Percentiles rank a stretch among this genome's conserved stretches.
Evolutionary conservation across 768 basidiomycete genomes (phyloP).

Genomic region (Kwoniella sp.): DNA sequence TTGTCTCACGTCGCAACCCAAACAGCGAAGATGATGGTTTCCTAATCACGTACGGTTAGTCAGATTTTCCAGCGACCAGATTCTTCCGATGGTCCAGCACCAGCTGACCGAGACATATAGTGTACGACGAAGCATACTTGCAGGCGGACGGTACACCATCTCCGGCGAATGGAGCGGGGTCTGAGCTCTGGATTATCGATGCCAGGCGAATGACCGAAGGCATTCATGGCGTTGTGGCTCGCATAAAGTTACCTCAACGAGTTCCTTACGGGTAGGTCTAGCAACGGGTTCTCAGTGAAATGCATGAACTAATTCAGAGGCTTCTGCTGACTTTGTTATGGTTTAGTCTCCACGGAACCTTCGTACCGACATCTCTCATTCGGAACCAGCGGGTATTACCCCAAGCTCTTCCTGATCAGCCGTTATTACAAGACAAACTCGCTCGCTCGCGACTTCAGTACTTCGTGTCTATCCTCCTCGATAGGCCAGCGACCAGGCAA

Average conservation of each 20-base stretch:
- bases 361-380: conserved; percentile 31
- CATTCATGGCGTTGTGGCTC: conserved; percentile 47
- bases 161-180: conserved; percentile 38
- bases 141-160: conserved; percentile 43
- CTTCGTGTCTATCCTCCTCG: conserved; percentile 46
- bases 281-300: too few relatives aligned
- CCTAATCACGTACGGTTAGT: conserved; percentile 56
- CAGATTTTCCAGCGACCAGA: neutral
- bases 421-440: conserved; percentile 44
- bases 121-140: conserved; percentile 57
- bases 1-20: conserved; percentile 48
- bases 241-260: conserved; percentile 54
- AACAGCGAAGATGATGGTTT: conserved; percentile 57
- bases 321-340: too few relatives aligned
- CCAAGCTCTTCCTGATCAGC: conserved; percentile 33
- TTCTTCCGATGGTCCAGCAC: neutral
- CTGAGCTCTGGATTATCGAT: conserved; percentile 58
- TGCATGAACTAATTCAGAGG: too few relatives aligned
- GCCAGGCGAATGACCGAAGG: conserved; percentile 50
- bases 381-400: conserved; percentile 31
- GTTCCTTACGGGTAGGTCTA: conserved; percentile 55
- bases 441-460: conserved; percentile 41
- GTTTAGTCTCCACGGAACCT: conserved; percentile 44
- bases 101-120: conserved; percentile 28
- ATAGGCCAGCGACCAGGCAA: conserved; percentile 36